Evolutionary conservation across 805 yeast species (phyloP), one percentile per base, ranked within the genome.

Genomic region (Kluyveromyces siamensis): DNA sequence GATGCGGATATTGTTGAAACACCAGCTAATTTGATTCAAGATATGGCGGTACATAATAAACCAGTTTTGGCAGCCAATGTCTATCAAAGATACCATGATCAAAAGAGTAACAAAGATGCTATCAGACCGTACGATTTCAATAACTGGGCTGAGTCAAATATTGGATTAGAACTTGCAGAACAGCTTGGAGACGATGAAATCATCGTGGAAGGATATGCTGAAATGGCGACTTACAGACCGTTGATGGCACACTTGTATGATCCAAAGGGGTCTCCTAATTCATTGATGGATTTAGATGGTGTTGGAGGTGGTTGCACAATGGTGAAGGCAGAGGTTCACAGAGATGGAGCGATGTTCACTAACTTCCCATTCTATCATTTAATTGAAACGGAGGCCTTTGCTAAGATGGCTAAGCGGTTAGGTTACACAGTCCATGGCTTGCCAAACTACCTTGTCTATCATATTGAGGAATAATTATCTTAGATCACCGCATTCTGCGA

Each of bases 261-360:
- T 59, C 69, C 81, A 5, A 70, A 73, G 8, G 93, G 85, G 27
- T 83, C 81, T 49, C 51, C 61, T 11, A 72, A 75, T 55, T 76
- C 81, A 3, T 91, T 83, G 62, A 84, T 93, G 86, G 79, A 78
- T 42, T 74, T 93, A 51, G 98, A 93, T 66, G 99, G 99, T 65
- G 98, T 93, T 50, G 99, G 99, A 47, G 98, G 97, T 53, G 96
- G 97, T 19, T 95, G 97, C 40, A 82, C 95, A 33, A 66, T 93
- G 69, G 99, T 93, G 30, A 88, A 91, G 63, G 96, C 97, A 10
- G 97, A 90, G 57, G 99, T 93, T 47, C 99, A 93, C 69, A 78
- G 99, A 65, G 99, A 93, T 67, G 99, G 99, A 46, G 98, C 98
- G 48, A 91, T 93, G 97, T 93, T 93, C 79, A 99, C 99, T 16